phyloP scores from a whole-genome alignment of 768 basidiomycete species.

The Serendipita indica region DNA sequence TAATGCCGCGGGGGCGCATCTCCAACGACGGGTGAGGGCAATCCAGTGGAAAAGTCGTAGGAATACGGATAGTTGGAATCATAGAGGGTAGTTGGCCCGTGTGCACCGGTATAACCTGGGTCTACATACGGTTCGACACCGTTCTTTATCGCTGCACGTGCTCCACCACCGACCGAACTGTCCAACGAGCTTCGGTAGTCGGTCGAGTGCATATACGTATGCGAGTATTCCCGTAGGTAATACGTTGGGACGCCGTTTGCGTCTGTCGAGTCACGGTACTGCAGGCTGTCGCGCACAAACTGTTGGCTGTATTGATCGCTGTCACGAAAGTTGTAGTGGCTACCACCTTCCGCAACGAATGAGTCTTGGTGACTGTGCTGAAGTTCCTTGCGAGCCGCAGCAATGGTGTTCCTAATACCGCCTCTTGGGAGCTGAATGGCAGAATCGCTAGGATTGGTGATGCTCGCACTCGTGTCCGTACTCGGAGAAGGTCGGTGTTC shows the following conservation, averaged over 20 bases:
- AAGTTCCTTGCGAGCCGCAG: too few species aligned
- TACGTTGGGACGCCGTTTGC: neutral
- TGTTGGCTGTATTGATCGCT: too few species aligned
- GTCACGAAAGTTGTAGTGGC: too few species aligned
- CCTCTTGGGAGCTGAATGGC: neutral
- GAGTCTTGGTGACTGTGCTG: neutral
- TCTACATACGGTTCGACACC: neutral
- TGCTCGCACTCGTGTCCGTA: constrained; percentile 1
- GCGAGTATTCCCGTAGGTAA: constrained; percentile 4
- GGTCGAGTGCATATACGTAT: neutral
- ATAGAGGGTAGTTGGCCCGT: neutral
- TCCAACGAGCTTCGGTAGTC: constrained; percentile 2
- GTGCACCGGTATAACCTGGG: neutral
- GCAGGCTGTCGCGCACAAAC: too few species aligned
- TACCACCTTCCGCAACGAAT: neutral
- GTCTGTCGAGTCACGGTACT: constrained; percentile 4
- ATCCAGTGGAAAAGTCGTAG: neutral
- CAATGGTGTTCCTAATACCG: too few species aligned
- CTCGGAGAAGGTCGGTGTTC: neutral
- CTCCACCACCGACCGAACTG: neutral
- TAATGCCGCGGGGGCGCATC: neutral
- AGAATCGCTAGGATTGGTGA: neutral
- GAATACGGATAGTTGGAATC: neutral
- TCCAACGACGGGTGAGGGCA: neutral
- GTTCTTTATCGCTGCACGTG: constrained; percentile 6